phyloP scores from a whole-genome alignment of 75 land plant species.

The Isoetes taiwanensis region DNA sequence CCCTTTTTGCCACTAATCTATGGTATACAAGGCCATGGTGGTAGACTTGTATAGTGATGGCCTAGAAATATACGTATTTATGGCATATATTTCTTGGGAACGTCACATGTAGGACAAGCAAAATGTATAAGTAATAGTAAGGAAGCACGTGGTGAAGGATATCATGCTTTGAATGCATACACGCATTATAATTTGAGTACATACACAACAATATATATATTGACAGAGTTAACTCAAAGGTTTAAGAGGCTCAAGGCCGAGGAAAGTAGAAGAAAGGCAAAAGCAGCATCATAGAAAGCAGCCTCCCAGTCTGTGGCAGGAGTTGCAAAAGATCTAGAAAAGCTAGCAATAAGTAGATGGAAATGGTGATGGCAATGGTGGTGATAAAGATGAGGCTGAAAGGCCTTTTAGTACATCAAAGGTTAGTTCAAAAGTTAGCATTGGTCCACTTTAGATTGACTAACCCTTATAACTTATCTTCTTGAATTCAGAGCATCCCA shows the following conservation, averaged over 20 bases:
- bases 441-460: background rate
- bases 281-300: background rate
- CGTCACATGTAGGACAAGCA: conserved; percentile 86
- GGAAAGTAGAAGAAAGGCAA: conserved; percentile 44
- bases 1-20: too few species aligned
- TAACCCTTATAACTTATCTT: background rate
- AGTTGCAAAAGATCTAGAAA: background rate
- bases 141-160: conserved; percentile 66
- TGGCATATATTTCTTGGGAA: too few species aligned
- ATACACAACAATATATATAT: background rate
- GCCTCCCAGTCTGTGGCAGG: background rate
- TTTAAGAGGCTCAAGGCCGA: conserved; percentile 69
- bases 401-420: too few species aligned
- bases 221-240: conserved; percentile 16
- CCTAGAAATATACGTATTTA: too few species aligned
- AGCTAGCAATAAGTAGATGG: conserved; percentile 14
- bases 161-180: background rate
- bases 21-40: too few species aligned
- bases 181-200: background rate
- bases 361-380: conserved; percentile 34
- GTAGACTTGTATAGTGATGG: too few species aligned
- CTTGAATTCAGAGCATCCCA: background rate
- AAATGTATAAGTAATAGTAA: conserved; percentile 33
- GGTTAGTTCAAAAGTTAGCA: background rate
- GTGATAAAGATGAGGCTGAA: conserved; percentile 27